Conservation (phyloP, 2,329 filamentous ascomycete genomes). For the Talaromyces amestolkiae region DNA sequence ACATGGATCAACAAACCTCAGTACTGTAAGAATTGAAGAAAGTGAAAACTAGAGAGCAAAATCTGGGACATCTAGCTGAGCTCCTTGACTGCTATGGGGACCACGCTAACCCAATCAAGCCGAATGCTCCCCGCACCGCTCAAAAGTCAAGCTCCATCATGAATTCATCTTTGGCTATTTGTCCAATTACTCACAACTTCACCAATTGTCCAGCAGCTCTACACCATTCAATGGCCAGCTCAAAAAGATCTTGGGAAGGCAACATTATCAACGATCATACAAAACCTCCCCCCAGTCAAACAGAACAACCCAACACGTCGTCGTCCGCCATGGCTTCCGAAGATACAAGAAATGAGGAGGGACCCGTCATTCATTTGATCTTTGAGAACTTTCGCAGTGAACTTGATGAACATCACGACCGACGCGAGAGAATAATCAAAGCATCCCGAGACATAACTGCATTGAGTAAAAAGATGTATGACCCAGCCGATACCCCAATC, state of each 20-base stretch:
- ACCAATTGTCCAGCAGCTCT: not conserved
- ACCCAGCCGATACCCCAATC: not conserved
- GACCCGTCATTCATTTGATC: constrained; percentile 53
- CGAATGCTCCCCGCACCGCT: constrained; percentile 12
- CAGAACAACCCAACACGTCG: not conserved
- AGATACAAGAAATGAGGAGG: not conserved
- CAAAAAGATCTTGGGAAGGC: constrained; percentile 20
- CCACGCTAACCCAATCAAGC: constrained; percentile 4
- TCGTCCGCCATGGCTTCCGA: constrained; percentile 7
- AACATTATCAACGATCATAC: constrained; percentile 6
- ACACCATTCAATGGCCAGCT: constrained; percentile 14
- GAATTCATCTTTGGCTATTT: not conserved
- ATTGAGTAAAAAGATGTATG: constrained; percentile 93
- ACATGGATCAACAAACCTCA: not conserved
- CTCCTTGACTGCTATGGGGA: not conserved
- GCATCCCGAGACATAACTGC: constrained; percentile 86
- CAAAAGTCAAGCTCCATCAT: not conserved
- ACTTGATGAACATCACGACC: constrained; percentile 91
- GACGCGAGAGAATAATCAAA: constrained; percentile 85
- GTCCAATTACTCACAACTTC: not conserved
- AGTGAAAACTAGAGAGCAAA: not conserved
- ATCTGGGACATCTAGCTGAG: not conserved
- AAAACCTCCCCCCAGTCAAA: not conserved
- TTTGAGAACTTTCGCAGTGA: constrained; percentile 84
- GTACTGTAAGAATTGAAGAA: not conserved